phyloP scores from a whole-genome alignment of 2,329 filamentous ascomycete genomes.

The Microsporum audouinii region DNA sequence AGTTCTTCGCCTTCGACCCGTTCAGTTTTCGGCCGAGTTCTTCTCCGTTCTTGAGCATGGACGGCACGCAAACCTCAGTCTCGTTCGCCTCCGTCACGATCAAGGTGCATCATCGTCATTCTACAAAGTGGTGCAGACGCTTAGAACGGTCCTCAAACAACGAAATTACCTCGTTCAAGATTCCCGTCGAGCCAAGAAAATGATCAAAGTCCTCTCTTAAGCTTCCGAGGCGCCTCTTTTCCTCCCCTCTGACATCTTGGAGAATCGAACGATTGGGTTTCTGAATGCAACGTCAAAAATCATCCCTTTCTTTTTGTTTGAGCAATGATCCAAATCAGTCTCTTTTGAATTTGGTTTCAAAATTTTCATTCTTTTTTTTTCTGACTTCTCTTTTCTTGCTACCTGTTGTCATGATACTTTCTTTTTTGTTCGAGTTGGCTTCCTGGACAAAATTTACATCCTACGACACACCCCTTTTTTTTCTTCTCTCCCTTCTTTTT shows the following conservation, averaged over 20 bases:
- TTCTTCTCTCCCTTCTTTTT: background rate
- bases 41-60: slow-evolving; percentile 84
- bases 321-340: background rate
- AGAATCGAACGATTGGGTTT: background rate
- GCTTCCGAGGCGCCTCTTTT: background rate
- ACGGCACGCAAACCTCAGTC: slow-evolving; percentile 60
- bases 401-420: background rate
- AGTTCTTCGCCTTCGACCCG: slow-evolving; percentile 74
- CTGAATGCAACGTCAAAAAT: background rate
- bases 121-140: slow-evolving; percentile 65
- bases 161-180: slow-evolving; percentile 59
- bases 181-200: slow-evolving; percentile 55
- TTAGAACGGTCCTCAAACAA: slow-evolving; percentile 56
- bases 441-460: background rate
- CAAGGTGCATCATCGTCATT: slow-evolving; percentile 87
- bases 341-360: background rate
- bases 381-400: background rate
- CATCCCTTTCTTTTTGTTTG: background rate
- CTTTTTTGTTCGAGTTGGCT: background rate
- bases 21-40: slow-evolving; percentile 77
- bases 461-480: background rate
- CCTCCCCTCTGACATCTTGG: background rate
- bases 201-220: slow-evolving; percentile 35
- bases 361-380: background rate
- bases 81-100: slow-evolving; percentile 79